These are phyloP conservation scores for Rhodosporidiobolus sp. DNA, from an alignment of 768 basidiomycete genomes.

Conservation along the genomic window DNA sequence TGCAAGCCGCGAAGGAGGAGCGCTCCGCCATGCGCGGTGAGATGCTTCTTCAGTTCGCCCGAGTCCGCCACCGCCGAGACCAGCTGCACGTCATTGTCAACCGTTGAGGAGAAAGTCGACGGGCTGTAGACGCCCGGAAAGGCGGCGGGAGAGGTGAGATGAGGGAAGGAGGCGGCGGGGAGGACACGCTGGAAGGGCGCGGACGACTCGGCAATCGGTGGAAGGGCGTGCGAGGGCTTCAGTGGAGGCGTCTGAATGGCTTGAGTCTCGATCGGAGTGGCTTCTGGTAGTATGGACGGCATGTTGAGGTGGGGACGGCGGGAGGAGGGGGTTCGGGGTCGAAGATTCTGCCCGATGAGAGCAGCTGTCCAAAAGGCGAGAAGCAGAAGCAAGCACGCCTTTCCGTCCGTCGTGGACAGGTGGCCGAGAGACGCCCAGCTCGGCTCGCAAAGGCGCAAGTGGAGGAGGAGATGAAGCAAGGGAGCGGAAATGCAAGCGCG, in stretches of 20 bases:
- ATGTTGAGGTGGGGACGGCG: too few species aligned
- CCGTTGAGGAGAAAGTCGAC: not conserved
- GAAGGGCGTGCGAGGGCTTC: not conserved
- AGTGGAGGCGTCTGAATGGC: not conserved
- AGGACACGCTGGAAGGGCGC: not conserved
- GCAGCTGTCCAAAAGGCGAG: too few species aligned
- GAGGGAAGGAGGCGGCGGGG: not conserved
- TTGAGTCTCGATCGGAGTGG: not conserved
- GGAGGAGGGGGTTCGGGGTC: too few species aligned
- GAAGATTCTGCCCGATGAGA: too few species aligned
- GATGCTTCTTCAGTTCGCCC: not conserved
- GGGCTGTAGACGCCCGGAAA: not conserved
- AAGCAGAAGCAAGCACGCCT: too few species aligned
- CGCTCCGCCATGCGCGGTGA: constrained; percentile 3
- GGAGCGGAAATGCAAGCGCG: too few species aligned
- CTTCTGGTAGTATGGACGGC: too few species aligned
- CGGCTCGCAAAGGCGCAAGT: too few species aligned
- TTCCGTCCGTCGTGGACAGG: too few species aligned
- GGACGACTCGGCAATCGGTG: not conserved
- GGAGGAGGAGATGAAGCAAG: too few species aligned
- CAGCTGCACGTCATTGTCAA: not conserved
- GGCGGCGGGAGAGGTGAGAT: not conserved
- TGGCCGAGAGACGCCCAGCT: too few species aligned
- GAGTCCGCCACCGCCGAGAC: not conserved
- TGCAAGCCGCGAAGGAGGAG: constrained; percentile 5